These are phyloP conservation scores for Raddia guianensis DNA, from an alignment of 176 grass and related monocot genomes.

Conservation along the genomic window DNA sequence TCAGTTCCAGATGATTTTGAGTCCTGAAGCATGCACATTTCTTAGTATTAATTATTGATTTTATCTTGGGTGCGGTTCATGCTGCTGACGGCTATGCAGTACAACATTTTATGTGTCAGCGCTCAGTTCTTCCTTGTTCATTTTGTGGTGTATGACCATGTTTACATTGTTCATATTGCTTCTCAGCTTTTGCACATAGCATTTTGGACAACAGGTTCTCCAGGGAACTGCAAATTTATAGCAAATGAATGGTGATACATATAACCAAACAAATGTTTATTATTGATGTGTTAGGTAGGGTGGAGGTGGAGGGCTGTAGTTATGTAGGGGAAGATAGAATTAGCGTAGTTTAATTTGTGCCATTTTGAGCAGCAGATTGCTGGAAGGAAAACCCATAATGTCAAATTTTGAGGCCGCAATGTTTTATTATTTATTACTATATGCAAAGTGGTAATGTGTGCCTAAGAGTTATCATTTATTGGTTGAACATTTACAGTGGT, in stretches of 20 bases:
- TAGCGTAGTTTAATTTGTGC: slow-evolving; percentile 17
- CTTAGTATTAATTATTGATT: slow-evolving; percentile 14
- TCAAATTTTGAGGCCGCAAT: slow-evolving; percentile 4
- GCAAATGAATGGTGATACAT: slow-evolving; percentile 12
- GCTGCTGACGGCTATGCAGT: not conserved
- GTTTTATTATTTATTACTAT: not conserved
- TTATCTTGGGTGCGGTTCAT: slow-evolving; percentile 15
- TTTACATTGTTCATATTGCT: slow-evolving; percentile 25
- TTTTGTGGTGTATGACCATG: slow-evolving; percentile 32
- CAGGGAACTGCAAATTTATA: slow-evolving; percentile 39
- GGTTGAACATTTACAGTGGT: not conserved
- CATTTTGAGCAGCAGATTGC: not conserved
- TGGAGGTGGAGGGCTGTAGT: not conserved
- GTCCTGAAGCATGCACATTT: slow-evolving; percentile 31
- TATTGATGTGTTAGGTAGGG: slow-evolving; percentile 28
- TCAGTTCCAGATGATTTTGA: slow-evolving; percentile 70
- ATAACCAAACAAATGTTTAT: slow-evolving; percentile 24
- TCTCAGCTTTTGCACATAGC: slow-evolving; percentile 51
- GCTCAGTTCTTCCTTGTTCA: slow-evolving; percentile 23
- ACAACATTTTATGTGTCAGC: slow-evolving; percentile 20
- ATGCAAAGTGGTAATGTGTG: not conserved
- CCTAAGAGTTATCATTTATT: not conserved
- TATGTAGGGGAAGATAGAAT: not conserved
- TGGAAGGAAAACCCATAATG: not conserved
- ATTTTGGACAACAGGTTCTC: slow-evolving; percentile 28